Evolutionary conservation across 306 rosid genomes (phyloP), one percentile per base, ranked within the genome.

Genomic region (Echinosophora koreensis): DNA sequence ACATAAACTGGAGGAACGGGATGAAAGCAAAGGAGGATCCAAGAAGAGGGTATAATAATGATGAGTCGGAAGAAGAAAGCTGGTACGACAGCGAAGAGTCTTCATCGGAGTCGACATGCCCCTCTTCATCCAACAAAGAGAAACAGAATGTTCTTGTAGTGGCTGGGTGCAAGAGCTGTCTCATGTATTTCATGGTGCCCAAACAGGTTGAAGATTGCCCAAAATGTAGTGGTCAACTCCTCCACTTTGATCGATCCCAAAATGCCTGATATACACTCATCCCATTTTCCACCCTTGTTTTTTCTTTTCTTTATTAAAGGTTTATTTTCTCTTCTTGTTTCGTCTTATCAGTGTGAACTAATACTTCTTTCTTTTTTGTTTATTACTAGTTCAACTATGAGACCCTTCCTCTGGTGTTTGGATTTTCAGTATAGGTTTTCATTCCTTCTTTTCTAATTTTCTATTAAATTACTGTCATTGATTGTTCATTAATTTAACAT

Each of bases 101-200:
- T 50, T 90, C 89, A 22, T 90, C 94, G 0, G 97, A 90, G 74
- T 85, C n/a, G n/a, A n/a, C 88, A 30, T 92, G 90, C 15, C 87
- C 79, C 11, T 81, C 84, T 74, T 80, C 66, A 1, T 82, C 80
- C 7, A 44, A 9, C 50, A 30, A 18, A 8, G 78, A 77, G 64
- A 86, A 84, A 65, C 86, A 84, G 52, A 82, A 88, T 73, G 97
- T 95, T 59, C 84, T 95, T 78, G 98, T 95, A 37, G 98, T 95
- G 68, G 97, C 91, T 14, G 98, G 98, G 3, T 95, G 98, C 96
- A 92, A 91, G 87, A 87, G 84, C 74, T 95, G 98, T 81, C 84
- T 92, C 57, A 95, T 95, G 97, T 95, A 95, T 79, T 89, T 90
- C 88, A 95, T 95, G 98, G 96, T 95, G 54, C 97, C 98, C 5